Conservation (phyloP, 176 grass and related monocot genomes). For the Carex cristatella region DNA sequence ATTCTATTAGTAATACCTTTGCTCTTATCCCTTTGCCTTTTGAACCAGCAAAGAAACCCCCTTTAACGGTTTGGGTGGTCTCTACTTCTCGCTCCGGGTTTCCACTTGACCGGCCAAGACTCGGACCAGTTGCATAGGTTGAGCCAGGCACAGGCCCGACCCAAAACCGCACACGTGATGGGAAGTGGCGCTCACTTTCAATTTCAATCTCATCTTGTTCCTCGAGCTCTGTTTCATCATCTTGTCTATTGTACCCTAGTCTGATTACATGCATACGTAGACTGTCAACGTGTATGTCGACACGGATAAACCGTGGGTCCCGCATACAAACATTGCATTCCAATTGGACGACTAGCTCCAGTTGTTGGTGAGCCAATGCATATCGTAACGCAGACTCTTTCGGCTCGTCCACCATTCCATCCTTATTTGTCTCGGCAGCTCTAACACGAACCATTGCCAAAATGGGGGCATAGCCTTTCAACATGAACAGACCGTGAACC, state of each 20-base stretch:
- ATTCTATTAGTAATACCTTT: neutral
- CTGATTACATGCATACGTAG: slow-evolving; percentile 54
- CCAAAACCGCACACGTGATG: slow-evolving; percentile 67
- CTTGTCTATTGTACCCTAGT: slow-evolving; percentile 46
- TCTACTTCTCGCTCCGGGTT: slow-evolving; percentile 79
- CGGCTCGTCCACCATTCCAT: slow-evolving; percentile 33
- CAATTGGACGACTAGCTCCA: slow-evolving; percentile 57
- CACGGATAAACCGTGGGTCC: slow-evolving; percentile 37
- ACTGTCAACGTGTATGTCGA: slow-evolving; percentile 58
- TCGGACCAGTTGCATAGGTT: slow-evolving; percentile 66
- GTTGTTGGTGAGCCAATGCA: slow-evolving; percentile 59
- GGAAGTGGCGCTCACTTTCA: slow-evolving; percentile 62
- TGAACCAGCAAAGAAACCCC: slow-evolving; percentile 29
- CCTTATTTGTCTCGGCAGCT: neutral
- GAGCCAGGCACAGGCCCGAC: slow-evolving; percentile 57
- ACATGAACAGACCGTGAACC: slow-evolving; percentile 53
- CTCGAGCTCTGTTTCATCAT: neutral
- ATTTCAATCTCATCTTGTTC: slow-evolving; percentile 24
- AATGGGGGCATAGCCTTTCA: slow-evolving; percentile 67
- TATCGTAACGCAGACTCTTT: slow-evolving; percentile 67
- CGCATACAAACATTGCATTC: slow-evolving; percentile 47
- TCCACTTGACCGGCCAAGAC: slow-evolving; percentile 75
- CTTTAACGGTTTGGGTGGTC: slow-evolving; percentile 52
- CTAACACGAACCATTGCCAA: slow-evolving; percentile 41
- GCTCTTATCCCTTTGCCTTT: slow-evolving; percentile 26